A percentile compares a stretch with the other conserved stretches of the same genome.
These are phyloP conservation scores for Penicillium egyptiacum DNA, from an alignment of 495 filamentous ascomycete species.

Conservation along the genomic window DNA sequence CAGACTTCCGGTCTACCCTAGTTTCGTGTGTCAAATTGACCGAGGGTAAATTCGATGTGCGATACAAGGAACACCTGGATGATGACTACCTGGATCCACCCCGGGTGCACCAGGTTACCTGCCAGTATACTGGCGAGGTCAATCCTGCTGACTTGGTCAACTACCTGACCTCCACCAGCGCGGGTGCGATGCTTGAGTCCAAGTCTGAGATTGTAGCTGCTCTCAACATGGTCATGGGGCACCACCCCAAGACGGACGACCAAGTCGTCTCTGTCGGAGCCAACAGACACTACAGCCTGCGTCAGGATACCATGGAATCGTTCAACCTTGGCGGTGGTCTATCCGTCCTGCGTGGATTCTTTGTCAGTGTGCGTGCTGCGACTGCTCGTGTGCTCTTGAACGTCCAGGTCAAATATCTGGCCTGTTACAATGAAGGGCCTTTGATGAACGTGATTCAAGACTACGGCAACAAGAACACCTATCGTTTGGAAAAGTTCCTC, in stretches of 20 bases:
- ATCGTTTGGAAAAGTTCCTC: constrained; percentile 46
- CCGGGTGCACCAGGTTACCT: constrained; percentile 47
- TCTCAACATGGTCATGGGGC: constrained; percentile 55
- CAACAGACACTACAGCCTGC: constrained; percentile 44
- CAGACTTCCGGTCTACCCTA: constrained; percentile 58
- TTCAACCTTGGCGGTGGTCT: constrained; percentile 42
- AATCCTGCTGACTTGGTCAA: constrained; percentile 49
- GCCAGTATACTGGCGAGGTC: constrained; percentile 44
- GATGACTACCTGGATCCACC: constrained; percentile 40
- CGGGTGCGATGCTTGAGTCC: constrained; percentile 37
- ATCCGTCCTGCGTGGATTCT: constrained; percentile 61
- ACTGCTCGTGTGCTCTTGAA: constrained; percentile 66
- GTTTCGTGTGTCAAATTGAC: constrained; percentile 42
- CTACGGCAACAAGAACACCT: constrained; percentile 16
- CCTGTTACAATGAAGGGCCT: constrained; percentile 40
- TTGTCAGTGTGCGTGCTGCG: constrained; percentile 64
- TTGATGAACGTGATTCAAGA: constrained; percentile 28
- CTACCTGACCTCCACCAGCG: constrained; percentile 53
- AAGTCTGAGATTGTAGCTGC: constrained; percentile 48
- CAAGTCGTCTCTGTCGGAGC: constrained; percentile 36
- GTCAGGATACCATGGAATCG: constrained; percentile 26
- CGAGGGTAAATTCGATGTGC: constrained; percentile 35
- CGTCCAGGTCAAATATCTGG: constrained; percentile 50
- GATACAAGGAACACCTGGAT: constrained; percentile 41
- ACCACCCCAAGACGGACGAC: constrained; percentile 36